Base-by-base conservation (phyloP, 768 basidiomycete genomes). In the Sporobolomyces pararoseus region DNA sequence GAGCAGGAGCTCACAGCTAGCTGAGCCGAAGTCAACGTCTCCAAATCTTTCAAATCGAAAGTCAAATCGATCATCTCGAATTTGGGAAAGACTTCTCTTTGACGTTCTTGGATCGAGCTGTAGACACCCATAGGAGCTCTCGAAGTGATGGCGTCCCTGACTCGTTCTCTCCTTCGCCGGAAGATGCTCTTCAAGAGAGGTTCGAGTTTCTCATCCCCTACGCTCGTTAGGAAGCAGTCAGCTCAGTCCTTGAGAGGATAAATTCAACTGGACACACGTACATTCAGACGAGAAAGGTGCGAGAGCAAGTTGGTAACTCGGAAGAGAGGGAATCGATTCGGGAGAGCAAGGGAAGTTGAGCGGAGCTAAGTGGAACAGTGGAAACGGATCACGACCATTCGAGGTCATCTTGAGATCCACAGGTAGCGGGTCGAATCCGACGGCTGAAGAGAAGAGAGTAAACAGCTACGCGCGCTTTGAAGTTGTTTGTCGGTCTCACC, bases 21-120 rank as follows among this genome's bases (percentile, higher is more conserved):
- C 27, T 69, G 68, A 6, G 62, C 68, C 17, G 55, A 59, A 32
- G 68, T 60, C 42, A 69, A 21, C 17, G 2, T 14, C 12, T 64
- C 55, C 6, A 69, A 37, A 16, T 35, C 25, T 31, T 32, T 9
- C 19, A 66, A 39, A 50, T 51, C 49, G 23, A 66, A 66, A 23
- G 3, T 58, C 27, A 65, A 34, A 47, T 65, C 64, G 47, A 65
- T 35, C 46, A 65, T 37, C 55, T 65, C 64, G 55, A 65, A 65
- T 1, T 55, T 4, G 2, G 64, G 46, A 19, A 35, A 65, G 6
- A n/a, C 7, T 23, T 65, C 55, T 7, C n/a, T 50, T 21, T 49
- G 0, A 16, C 55, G 64, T 16, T 39, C 54, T 19, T 49, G n/a
- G 2, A n/a, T 21, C 2, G 46, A 19, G 7, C 46, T 55, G 17